Evolutionary conservation across 2,329 filamentous ascomycete species (phyloP).

Genomic region (Colletotrichum sp.): DNA sequence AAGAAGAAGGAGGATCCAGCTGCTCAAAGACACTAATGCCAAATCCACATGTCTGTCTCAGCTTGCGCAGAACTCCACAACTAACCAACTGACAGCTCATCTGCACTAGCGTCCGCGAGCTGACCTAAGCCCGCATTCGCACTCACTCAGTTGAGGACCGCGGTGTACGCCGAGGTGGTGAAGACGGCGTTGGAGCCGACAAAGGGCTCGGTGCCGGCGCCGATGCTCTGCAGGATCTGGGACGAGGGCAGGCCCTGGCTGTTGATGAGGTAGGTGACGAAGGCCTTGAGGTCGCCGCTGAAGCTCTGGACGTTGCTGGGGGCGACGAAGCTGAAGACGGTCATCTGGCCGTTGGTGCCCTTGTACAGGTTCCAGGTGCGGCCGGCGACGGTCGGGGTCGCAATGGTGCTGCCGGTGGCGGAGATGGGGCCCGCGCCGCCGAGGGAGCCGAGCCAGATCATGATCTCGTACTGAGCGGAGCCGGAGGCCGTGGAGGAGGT

Average conservation of each 20-base stretch:
- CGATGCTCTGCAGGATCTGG: slow-evolving; percentile 39
- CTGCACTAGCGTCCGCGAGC: neutral
- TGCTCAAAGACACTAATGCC: neutral
- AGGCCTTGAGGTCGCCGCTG: slow-evolving; percentile 60
- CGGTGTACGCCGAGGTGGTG: slow-evolving; percentile 20
- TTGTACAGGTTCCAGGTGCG: slow-evolving; percentile 62
- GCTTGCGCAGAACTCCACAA: neutral
- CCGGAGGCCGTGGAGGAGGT: slow-evolving; percentile 50
- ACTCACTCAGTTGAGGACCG: neutral
- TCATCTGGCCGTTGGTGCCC: slow-evolving; percentile 64
- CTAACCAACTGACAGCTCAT: neutral
- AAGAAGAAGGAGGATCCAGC: neutral
- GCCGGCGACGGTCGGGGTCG: slow-evolving; percentile 58
- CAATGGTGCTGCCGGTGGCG: slow-evolving; percentile 53
- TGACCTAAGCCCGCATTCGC: neutral
- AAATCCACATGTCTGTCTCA: neutral
- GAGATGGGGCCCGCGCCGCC: slow-evolving; percentile 64
- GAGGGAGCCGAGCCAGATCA: slow-evolving; percentile 66
- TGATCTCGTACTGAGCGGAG: slow-evolving; percentile 62
- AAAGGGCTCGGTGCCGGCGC: slow-evolving; percentile 63
- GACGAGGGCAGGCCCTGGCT: slow-evolving; percentile 51
- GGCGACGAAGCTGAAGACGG: slow-evolving; percentile 61
- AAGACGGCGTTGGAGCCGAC: slow-evolving; percentile 44
- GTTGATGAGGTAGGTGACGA: slow-evolving; percentile 59
- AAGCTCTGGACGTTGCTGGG: slow-evolving; percentile 52